These are phyloP conservation scores for Geosmithia morbida DNA, from an alignment of 2,329 filamentous ascomycete genomes.

Conservation along the genomic window DNA sequence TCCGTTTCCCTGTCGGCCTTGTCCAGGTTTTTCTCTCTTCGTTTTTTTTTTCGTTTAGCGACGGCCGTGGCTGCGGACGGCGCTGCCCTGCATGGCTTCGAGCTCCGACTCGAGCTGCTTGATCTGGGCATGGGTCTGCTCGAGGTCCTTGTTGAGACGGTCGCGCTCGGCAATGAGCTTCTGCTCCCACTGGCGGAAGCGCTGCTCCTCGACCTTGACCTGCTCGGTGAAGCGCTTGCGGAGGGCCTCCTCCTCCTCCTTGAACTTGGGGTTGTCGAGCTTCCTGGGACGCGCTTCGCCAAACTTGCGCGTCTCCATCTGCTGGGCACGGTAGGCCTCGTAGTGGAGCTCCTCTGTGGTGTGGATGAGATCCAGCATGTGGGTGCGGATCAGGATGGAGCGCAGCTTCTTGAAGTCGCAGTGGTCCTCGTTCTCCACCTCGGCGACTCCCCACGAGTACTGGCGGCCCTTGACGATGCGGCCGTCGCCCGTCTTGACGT, in stretches of 20 bases:
- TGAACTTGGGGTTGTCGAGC: constrained; percentile 99
- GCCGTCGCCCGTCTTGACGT: constrained; percentile 90
- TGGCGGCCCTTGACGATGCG: constrained; percentile 98
- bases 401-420: constrained; percentile 99
- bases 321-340: constrained; percentile 95
- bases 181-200: constrained; percentile 99
- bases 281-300: constrained; percentile 94
- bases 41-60: constrained; percentile 40
- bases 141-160: constrained; percentile 98
- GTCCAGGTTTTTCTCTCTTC: background rate
- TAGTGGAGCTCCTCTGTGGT: constrained; percentile 99
- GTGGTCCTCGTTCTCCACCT: constrained; percentile 99
- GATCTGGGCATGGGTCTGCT: constrained; percentile 91
- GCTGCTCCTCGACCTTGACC: constrained; percentile 99
- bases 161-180: constrained; percentile 98
- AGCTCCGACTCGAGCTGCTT: constrained; percentile 86
- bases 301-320: constrained; percentile 99
- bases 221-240: constrained; percentile 99
- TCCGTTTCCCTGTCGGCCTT: background rate
- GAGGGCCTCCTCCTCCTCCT: constrained; percentile 97
- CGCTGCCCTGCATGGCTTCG: constrained; percentile 81
- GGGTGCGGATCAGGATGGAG: constrained; percentile 94
- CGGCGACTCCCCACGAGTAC: constrained; percentile 98
- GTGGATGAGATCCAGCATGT: constrained; percentile 99
- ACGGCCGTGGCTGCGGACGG: constrained; percentile 83